Evolutionary conservation across 139 green algal genomes (phyloP).

Genomic region (Yamagishiella unicocca): DNA sequence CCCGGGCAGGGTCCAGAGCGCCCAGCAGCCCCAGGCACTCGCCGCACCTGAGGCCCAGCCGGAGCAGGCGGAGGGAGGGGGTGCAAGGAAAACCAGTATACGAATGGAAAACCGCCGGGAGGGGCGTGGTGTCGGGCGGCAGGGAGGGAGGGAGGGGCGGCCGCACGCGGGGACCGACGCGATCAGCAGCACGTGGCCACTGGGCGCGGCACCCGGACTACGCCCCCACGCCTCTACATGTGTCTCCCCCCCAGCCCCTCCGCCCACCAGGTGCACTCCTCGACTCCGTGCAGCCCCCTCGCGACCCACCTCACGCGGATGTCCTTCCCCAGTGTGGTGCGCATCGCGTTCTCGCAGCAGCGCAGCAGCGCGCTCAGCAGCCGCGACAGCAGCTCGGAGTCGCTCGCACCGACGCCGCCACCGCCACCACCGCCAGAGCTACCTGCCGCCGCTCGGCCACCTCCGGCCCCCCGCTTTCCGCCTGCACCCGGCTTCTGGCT

Average conservation of each 20-base stretch:
- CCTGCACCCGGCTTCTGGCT: background rate
- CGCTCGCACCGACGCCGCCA: slow-evolving; percentile 12
- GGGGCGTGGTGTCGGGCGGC: background rate
- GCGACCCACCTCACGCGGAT: slow-evolving; percentile 57
- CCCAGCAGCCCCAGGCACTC: slow-evolving; percentile 88
- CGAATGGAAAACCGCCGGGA: background rate
- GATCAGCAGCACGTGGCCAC: too few relatives aligned
- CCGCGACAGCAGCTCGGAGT: slow-evolving; percentile 58
- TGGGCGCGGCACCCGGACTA: too few relatives aligned
- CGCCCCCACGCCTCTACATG: too few relatives aligned
- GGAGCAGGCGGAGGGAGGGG: background rate
- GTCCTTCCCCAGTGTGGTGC: slow-evolving; percentile 39
- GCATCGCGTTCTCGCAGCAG: slow-evolving; percentile 74
- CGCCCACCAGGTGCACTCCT: background rate
- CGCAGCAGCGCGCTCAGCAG: slow-evolving; percentile 78
- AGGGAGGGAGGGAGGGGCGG: background rate
- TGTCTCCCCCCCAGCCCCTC: slow-evolving; percentile 12
- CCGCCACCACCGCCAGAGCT: background rate
- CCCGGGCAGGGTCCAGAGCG: slow-evolving; percentile 81
- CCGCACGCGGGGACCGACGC: too few relatives aligned
- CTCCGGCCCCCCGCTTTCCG: background rate
- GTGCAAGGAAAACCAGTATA: too few relatives aligned
- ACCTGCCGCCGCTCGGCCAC: background rate
- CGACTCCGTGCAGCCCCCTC: background rate
- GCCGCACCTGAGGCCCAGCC: slow-evolving; percentile 69